Evolutionary conservation across 306 rosid species (phyloP).

Genomic region (Glycine tomentella): DNA sequence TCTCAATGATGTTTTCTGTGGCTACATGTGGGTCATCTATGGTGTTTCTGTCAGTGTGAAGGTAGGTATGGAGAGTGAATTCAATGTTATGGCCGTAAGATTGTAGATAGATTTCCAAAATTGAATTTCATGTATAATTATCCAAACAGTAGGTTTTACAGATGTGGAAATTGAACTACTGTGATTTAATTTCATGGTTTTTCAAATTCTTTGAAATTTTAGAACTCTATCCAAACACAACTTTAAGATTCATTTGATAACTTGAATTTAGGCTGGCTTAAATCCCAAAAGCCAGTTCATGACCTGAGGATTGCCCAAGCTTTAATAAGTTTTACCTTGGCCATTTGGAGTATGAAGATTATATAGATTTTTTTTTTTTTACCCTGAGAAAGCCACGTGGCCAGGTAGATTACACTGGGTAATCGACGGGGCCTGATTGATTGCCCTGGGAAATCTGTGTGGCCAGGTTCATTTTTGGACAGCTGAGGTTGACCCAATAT

Average conservation of each 20-base stretch:
- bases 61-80: constrained; percentile 29
- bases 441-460: neutral
- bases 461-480: neutral
- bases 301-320: neutral
- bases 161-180: neutral
- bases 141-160: neutral
- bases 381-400: neutral
- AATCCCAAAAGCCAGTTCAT: neutral
- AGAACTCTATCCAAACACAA: constrained; percentile 13
- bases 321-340: neutral
- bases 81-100: constrained; percentile 23
- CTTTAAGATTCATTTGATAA: constrained; percentile 15
- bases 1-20: no score
- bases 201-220: neutral
- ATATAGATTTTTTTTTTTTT: neutral
- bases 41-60: neutral
- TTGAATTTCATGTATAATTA: constrained; percentile 30
- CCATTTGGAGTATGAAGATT: neutral
- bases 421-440: neutral
- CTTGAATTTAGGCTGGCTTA: neutral
- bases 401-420: neutral
- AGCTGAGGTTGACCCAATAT: neutral
- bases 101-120: neutral
- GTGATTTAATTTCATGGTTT: constrained; percentile 23
- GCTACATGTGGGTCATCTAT: no score